Conservation (phyloP, 768 basidiomycete species). For the Naganishia friedmannii region DNA sequence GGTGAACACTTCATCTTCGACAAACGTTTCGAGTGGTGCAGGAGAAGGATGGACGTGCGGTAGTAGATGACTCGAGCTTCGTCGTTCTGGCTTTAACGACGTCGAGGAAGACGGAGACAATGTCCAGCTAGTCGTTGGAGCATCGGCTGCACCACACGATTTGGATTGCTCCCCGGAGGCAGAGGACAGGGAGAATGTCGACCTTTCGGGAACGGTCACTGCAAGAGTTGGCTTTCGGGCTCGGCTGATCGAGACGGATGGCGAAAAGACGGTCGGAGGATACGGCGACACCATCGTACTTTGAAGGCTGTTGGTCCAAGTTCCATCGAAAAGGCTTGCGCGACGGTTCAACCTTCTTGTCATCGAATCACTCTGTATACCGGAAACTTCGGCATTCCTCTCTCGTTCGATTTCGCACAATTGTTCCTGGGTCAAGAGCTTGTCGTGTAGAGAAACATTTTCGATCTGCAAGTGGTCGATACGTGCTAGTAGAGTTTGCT, state of each 20-base stretch:
- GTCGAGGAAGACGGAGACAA: background rate
- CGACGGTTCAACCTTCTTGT: slow-evolving; percentile 5
- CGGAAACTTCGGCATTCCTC: too few relatives aligned
- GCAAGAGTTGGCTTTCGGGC: slow-evolving; percentile 13
- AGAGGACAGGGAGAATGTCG: background rate
- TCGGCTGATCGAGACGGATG: background rate
- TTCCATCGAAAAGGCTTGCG: slow-evolving; percentile 10
- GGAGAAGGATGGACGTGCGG: background rate
- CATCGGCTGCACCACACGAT: background rate
- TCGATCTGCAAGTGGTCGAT: slow-evolving; percentile 20
- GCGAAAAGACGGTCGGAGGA: slow-evolving; percentile 19
- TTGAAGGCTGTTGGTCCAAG: slow-evolving; percentile 19
- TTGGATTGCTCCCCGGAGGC: background rate
- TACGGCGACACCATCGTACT: slow-evolving; percentile 19
- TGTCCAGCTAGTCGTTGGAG: background rate
- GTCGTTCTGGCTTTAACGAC: background rate
- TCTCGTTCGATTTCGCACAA: background rate
- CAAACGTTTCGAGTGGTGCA: too few relatives aligned
- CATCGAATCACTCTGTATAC: background rate
- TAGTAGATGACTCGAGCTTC: background rate
- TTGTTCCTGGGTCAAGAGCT: slow-evolving; percentile 20
- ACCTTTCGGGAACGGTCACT: background rate
- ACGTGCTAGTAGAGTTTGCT: slow-evolving; percentile 14
- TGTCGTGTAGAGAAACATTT: slow-evolving; percentile 14
- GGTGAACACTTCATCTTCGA: background rate